Evolutionary conservation across 257 asterid species (phyloP).

Genomic region (Thymus mandschuricus): DNA sequence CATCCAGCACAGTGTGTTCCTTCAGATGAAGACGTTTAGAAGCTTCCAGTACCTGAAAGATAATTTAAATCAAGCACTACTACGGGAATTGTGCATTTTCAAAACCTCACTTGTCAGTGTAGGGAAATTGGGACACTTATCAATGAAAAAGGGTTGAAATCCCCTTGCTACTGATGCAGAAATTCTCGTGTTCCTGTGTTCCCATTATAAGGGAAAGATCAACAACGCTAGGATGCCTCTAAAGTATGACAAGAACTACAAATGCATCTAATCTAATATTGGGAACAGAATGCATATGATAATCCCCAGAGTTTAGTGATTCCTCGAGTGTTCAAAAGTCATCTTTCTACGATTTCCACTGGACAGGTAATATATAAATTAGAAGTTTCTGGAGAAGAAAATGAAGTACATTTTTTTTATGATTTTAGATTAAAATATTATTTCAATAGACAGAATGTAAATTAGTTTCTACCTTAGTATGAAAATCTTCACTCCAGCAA

Average conservation of each 20-base stretch:
- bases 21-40: slow-evolving; percentile 90
- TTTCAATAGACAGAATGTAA: slow-evolving; percentile 11
- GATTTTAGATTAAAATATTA: slow-evolving; percentile 6
- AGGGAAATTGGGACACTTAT: neutral
- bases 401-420: slow-evolving; percentile 4
- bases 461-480: slow-evolving; percentile 68
- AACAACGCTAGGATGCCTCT: too few species aligned
- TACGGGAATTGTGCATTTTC: slow-evolving; percentile 4
- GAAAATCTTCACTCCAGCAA: slow-evolving; percentile 89
- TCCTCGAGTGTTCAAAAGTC: neutral
- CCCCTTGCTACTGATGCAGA: too few species aligned
- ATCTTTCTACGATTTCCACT: slow-evolving; percentile 8
- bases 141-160: neutral
- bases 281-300: neutral
- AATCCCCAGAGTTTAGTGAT: slow-evolving; percentile 8
- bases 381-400: neutral
- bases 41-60: slow-evolving; percentile 79
- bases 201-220: too few species aligned
- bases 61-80: slow-evolving; percentile 19
- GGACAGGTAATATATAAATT: neutral
- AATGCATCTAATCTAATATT: too few species aligned
- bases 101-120: neutral
- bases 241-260: too few species aligned
- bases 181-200: too few species aligned
- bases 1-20: slow-evolving; percentile 87